phyloP scores from a whole-genome alignment of 148 eudicot genomes.

The Chenopodium formosanum region DNA sequence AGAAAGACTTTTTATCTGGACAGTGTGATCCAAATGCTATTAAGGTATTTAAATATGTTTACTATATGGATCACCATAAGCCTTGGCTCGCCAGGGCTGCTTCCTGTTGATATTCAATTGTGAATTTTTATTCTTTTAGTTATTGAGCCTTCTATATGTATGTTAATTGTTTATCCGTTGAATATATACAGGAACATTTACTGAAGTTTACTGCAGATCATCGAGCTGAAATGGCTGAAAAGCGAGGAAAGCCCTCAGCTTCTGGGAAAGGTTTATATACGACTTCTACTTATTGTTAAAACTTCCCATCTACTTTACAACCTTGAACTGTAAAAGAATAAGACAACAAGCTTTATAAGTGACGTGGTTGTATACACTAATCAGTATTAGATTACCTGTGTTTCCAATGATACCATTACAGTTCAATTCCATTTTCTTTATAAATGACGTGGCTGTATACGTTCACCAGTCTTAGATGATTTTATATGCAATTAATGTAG shows the following conservation, averaged over 20 bases:
- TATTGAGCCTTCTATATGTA: background rate
- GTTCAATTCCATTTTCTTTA: background rate
- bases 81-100: background rate
- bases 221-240: conserved; percentile 74
- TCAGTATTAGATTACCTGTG: background rate
- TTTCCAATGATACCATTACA: background rate
- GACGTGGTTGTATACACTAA: background rate
- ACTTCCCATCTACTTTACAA: background rate
- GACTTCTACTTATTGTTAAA: background rate
- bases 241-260: conserved; percentile 64
- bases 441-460: background rate
- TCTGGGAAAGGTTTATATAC: conserved; percentile 56
- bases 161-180: background rate
- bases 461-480: background rate
- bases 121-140: background rate
- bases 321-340: background rate
- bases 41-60: conserved; percentile 45
- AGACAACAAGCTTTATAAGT: background rate
- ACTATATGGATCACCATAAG: background rate
- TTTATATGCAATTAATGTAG: background rate
- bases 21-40: conserved; percentile 80
- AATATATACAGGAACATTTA: conserved; percentile 65
- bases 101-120: background rate
- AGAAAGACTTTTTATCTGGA: conserved; percentile 59
- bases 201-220: conserved; percentile 76